phyloP scores from a whole-genome alignment of 1,139 yeast species.

The Protomyces inouyei region DNA sequence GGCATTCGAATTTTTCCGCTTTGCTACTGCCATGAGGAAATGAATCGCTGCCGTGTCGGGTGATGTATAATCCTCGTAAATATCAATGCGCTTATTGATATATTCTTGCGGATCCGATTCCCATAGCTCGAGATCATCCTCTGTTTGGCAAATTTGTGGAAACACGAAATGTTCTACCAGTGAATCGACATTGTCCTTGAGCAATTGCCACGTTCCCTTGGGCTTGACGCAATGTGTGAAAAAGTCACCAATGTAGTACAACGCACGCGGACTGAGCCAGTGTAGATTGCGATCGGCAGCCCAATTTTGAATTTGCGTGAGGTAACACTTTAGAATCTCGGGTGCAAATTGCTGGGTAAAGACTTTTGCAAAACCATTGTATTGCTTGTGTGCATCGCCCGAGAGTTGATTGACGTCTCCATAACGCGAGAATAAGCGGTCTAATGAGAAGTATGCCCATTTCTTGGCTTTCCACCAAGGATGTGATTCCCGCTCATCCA shows the following conservation, averaged over 20 bases:
- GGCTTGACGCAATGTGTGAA: constrained; percentile 65
- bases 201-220: constrained; percentile 62
- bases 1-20: constrained; percentile 58
- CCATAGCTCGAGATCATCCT: constrained; percentile 65
- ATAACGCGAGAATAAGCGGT: constrained; percentile 60
- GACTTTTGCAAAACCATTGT: constrained; percentile 39
- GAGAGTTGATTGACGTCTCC: constrained; percentile 46
- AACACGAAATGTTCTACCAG: constrained; percentile 68
- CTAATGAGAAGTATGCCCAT: constrained; percentile 81
- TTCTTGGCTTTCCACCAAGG: constrained; percentile 78
- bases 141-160: constrained; percentile 71
- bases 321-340: constrained; percentile 59
- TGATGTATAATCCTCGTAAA: constrained; percentile 65
- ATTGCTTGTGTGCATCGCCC: constrained; percentile 37
- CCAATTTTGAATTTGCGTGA: constrained; percentile 70
- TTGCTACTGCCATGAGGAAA: constrained; percentile 65
- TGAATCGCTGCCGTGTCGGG: constrained; percentile 80
- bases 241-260: constrained; percentile 65
- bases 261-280: constrained; percentile 66
- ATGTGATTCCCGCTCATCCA: constrained; percentile 47
- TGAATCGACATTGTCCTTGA: constrained; percentile 65
- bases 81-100: constrained; percentile 70
- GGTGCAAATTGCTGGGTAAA: constrained; percentile 57
- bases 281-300: constrained; percentile 47
- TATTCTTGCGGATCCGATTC: constrained; percentile 90